A percentile compares a stretch with the other conserved stretches of the same genome.
Evolutionary conservation across 768 basidiomycete genomes (phyloP).

Genomic region (Cystobasidiopsis lactophilus): DNA sequence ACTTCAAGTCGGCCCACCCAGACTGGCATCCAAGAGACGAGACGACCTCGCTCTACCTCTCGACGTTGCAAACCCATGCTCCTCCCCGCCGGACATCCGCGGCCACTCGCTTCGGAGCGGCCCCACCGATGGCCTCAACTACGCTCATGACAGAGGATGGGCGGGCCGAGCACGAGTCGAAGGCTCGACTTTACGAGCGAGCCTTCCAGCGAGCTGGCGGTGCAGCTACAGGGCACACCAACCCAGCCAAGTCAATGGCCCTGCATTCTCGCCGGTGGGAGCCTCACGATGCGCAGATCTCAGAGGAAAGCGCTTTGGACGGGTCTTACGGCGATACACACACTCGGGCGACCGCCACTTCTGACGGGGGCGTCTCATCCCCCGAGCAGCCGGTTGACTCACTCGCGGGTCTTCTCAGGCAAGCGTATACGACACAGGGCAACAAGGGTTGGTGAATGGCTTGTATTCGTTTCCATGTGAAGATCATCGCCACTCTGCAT

Average conservation of each 20-base stretch:
- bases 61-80: slow-evolving; percentile 14
- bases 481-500: no score
- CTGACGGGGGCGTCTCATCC: no score
- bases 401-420: not conserved
- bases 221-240: not conserved
- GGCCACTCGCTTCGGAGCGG: not conserved
- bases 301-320: not conserved
- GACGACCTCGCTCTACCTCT: slow-evolving; percentile 70
- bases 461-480: no score
- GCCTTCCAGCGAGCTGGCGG: slow-evolving; percentile 7
- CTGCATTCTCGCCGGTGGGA: no score
- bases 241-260: no score
- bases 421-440: not conserved
- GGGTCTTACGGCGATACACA: not conserved
- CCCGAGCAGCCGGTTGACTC: not conserved
- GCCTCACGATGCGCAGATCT: not conserved
- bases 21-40: slow-evolving; percentile 39
- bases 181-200: slow-evolving; percentile 11
- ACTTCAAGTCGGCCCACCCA: slow-evolving; percentile 47
- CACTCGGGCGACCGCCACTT: not conserved
- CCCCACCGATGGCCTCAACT: not conserved
- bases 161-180: not conserved
- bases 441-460: not conserved
- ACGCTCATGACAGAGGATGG: not conserved
- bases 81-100: not conserved